Evolutionary conservation across 441 rosid species (phyloP).

Genomic region (Adansonia rubrostipa): DNA sequence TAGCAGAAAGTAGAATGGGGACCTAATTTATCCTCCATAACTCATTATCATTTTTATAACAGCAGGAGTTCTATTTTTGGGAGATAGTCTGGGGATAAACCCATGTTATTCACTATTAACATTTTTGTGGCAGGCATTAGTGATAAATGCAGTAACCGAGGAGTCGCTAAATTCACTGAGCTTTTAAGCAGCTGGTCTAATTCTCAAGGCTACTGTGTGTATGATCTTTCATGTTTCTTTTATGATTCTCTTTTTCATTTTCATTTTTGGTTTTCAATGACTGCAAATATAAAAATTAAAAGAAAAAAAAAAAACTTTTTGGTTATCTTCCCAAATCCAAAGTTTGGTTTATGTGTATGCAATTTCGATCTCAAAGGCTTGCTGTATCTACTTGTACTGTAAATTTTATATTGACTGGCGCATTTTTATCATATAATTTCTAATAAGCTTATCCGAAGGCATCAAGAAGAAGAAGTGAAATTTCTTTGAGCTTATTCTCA

Average conservation of each 20-base stretch:
- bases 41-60: background rate
- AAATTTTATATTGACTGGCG: background rate
- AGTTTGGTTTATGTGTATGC: background rate
- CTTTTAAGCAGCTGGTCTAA: conserved; percentile 68
- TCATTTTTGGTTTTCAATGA: background rate
- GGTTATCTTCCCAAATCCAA: background rate
- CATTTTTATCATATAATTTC: background rate
- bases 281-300: background rate
- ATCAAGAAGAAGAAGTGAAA: background rate
- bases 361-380: background rate
- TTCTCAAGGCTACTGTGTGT: conserved; percentile 83
- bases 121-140: conserved; percentile 60
- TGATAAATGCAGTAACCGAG: conserved; percentile 62
- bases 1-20: background rate
- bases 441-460: background rate
- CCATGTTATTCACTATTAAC: conserved; percentile 1
- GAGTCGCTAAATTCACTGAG: conserved; percentile 61
- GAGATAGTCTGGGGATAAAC: background rate
- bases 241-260: background rate
- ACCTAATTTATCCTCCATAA: background rate
- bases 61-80: background rate
- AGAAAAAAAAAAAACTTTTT: background rate
- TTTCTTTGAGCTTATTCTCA: conserved; percentile 10
- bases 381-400: background rate
- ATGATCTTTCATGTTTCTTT: conserved; percentile 33